phyloP scores from a whole-genome alignment of 2,329 filamentous ascomycete genomes.

The Apiospora pterosperma region DNA sequence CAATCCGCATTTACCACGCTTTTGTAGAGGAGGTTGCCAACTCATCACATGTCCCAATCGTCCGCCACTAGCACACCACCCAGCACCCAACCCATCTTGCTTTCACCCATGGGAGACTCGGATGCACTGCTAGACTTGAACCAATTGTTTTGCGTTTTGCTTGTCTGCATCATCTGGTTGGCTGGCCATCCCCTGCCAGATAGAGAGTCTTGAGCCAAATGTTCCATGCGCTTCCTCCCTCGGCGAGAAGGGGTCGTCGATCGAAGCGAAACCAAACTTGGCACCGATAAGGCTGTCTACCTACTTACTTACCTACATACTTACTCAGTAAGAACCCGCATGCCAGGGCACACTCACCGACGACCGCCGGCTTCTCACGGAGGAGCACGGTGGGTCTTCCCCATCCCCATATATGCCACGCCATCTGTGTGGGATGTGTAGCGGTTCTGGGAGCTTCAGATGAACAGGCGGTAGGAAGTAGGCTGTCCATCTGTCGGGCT shows the following conservation, averaged over 20 bases:
- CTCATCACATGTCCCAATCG: slow-evolving; percentile 12
- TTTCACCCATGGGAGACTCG: background rate
- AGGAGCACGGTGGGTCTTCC: background rate
- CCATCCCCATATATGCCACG: slow-evolving; percentile 2
- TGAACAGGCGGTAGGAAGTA: slow-evolving; percentile 1
- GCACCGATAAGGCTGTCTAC: background rate
- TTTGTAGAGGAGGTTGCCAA: slow-evolving; percentile 15
- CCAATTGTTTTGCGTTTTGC: slow-evolving; percentile 4
- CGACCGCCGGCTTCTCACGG: background rate
- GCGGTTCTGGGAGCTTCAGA: background rate
- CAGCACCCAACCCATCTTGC: slow-evolving; percentile 2
- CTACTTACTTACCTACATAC: too few species aligned
- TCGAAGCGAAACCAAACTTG: background rate
- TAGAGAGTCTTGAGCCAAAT: background rate
- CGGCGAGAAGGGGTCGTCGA: background rate
- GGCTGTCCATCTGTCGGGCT: background rate
- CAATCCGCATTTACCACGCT: slow-evolving; percentile 30
- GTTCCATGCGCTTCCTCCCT: background rate
- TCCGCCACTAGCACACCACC: slow-evolving; percentile 8
- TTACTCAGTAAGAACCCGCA: background rate
- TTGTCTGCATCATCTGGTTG: background rate
- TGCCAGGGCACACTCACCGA: background rate
- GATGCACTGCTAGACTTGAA: background rate
- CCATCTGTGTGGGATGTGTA: slow-evolving; percentile 1
- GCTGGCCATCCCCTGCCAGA: background rate